phyloP scores from a whole-genome alignment of 2,329 filamentous ascomycete genomes.

The Aspergillus brasiliensis region DNA sequence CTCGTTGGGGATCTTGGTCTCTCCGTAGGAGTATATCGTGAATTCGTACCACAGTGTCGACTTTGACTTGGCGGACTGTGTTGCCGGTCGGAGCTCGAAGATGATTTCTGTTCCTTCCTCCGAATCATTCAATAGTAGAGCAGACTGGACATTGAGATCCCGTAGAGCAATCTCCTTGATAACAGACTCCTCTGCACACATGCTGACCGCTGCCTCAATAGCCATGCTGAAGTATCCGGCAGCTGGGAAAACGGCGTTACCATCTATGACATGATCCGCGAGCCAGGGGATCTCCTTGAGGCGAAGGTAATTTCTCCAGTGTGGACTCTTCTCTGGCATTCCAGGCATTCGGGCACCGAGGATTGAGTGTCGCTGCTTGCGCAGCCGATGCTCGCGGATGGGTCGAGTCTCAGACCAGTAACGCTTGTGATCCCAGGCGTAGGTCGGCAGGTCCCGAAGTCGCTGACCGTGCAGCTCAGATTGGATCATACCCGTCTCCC shows the following conservation, averaged over 20 bases:
- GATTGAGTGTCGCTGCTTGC: neutral
- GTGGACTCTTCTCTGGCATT: neutral
- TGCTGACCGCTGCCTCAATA: constrained; percentile 1
- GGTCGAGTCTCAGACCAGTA: constrained; percentile 6
- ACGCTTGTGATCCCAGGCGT: constrained; percentile 6
- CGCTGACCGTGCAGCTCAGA: neutral
- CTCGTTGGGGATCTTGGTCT: neutral
- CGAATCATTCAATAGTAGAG: neutral
- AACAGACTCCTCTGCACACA: neutral
- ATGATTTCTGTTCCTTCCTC: constrained; percentile 4
- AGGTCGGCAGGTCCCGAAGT: constrained; percentile 3
- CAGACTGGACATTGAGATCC: neutral
- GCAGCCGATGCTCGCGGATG: neutral
- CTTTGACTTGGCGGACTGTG: neutral
- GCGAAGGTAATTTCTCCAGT: constrained; percentile 5
- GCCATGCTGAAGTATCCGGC: constrained; percentile 9
- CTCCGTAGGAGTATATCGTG: neutral
- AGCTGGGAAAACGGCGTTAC: constrained; percentile 3
- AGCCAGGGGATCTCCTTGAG: constrained; percentile 6
- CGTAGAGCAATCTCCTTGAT: neutral
- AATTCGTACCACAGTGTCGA: neutral
- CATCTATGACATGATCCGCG: constrained; percentile 4
- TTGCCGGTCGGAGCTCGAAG: neutral
- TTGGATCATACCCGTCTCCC: no score
- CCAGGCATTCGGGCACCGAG: neutral